Evolutionary conservation across 2,329 filamentous ascomycete genomes (phyloP), one percentile per base, ranked within the genome.

Genomic region (Pseudonectria buxi): DNA sequence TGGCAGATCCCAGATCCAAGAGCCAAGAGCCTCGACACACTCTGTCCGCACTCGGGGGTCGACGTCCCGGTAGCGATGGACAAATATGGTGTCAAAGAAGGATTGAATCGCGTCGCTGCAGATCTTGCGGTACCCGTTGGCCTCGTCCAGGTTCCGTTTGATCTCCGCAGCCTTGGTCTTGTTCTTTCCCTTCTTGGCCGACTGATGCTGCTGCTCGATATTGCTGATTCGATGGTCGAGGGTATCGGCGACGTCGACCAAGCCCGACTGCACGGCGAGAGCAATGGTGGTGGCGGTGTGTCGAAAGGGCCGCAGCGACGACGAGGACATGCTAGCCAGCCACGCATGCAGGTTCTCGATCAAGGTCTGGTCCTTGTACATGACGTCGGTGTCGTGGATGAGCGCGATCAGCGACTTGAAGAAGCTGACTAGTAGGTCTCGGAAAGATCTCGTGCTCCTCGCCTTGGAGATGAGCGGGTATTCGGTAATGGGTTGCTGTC

Each of bases 51-150:
- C 94, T 50, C 78, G 85, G 6, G 86, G 78, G 53, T 98, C 92
- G 22, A 95, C 78, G 56, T 98, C 92, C 42, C 92, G 85, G 60
- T 96, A 98, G 31, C 92, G 81, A 61, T 98, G 90, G 22, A 95
- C 83, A 56, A 95, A 98, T 30, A 96, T 81, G 2, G 86, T 85
- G 49, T 95, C 85, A 55, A 96, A 94, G 51, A 88, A 86, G 47
- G 94, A 87, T 47, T 82, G 82, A 39, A 96, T 79, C 40, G 81
- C 72, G 22, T 75, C 73, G 45, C 86, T 81, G 35, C 87, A 76
- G 10, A 73, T 67, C 40, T 86, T 80, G 24, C 86, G 73, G 54
- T 80, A 81, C 42, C 77, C 67, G 44, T 81, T 80, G 25, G 81
- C 79, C 45, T 88, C 77, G 28, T 82, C 72, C 26, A 90, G 71